Percentiles rank a stretch among this genome's conserved stretches.
phyloP scores from a whole-genome alignment of 352 stramenopile species.

The Globisporangium camurandrum region DNA sequence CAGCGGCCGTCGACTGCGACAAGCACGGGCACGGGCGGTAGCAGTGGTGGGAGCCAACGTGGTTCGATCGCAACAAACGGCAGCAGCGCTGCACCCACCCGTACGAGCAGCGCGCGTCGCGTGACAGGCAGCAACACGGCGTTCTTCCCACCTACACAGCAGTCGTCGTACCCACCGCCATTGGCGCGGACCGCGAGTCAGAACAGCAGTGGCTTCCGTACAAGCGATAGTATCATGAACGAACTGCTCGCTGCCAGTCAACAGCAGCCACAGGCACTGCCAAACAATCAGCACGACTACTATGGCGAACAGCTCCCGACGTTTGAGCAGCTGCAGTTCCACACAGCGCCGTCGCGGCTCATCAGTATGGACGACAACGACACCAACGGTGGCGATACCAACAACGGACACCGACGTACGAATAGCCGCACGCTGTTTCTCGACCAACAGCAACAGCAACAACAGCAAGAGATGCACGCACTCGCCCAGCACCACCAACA shows the following conservation, averaged over 20 bases:
- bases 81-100: background rate
- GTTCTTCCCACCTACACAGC: too few relatives aligned
- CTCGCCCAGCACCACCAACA: conserved; percentile 13
- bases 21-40: background rate
- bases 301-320: conserved; percentile 11
- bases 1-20: background rate
- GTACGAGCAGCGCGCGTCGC: background rate
- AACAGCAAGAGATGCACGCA: conserved; percentile 6
- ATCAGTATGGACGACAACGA: conserved; percentile 7
- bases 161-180: background rate
- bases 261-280: too few relatives aligned
- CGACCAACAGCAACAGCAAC: conserved; percentile 4
- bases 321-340: conserved; percentile 11
- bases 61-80: background rate
- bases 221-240: conserved; percentile 4
- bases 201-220: background rate
- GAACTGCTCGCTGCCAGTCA: too few relatives aligned
- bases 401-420: conserved; percentile 6
- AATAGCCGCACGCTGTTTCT: conserved; percentile 16
- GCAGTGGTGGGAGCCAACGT: background rate
- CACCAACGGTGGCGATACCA: conserved; percentile 7
- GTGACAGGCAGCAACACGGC: conserved; percentile 14
- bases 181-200: background rate
- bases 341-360: conserved; percentile 5
- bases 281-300: background rate